These are phyloP conservation scores for Chaetomium strumarium DNA, from an alignment of 2,329 filamentous ascomycete genomes.

Conservation along the genomic window DNA sequence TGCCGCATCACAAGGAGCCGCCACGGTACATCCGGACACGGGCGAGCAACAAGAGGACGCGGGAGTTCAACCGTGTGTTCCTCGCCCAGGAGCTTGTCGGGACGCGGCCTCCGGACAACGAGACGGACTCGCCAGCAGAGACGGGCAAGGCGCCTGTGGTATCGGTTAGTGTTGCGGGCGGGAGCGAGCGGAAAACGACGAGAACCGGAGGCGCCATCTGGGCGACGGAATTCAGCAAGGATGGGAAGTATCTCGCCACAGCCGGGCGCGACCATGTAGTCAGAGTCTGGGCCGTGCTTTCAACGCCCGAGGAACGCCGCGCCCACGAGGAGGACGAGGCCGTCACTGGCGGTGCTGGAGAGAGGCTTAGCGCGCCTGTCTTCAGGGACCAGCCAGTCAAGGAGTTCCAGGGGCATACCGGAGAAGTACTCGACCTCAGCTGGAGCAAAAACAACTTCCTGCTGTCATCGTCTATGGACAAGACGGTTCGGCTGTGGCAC, in stretches of 20 bases:
- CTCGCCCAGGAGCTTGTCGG: conserved; percentile 82
- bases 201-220: conserved; percentile 67
- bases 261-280: conserved; percentile 84
- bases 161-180: conserved; percentile 28
- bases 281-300: conserved; percentile 82
- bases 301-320: conserved; percentile 71
- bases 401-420: conserved; percentile 77
- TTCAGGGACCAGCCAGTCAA: conserved; percentile 73
- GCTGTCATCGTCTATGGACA: conserved; percentile 95
- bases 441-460: conserved; percentile 99
- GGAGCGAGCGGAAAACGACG: conserved; percentile 37
- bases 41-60: conserved; percentile 70
- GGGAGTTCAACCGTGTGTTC: conserved; percentile 82
- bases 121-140: neutral
- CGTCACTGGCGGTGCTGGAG: conserved; percentile 41
- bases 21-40: conserved; percentile 86
- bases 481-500: conserved; percentile 93
- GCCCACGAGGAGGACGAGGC: conserved; percentile 66
- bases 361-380: conserved; percentile 79
- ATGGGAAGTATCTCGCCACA: conserved; percentile 86
- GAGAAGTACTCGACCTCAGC: conserved; percentile 82
- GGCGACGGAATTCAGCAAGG: conserved; percentile 87
- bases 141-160: conserved; percentile 22
- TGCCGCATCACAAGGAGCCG: conserved; percentile 80
- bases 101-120: conserved; percentile 36